A percentile compares a stretch with the other conserved stretches of the same genome.
Conservation (phyloP, 371 early-diverging fungal species). For the Apophysomyces elegans region DNA sequence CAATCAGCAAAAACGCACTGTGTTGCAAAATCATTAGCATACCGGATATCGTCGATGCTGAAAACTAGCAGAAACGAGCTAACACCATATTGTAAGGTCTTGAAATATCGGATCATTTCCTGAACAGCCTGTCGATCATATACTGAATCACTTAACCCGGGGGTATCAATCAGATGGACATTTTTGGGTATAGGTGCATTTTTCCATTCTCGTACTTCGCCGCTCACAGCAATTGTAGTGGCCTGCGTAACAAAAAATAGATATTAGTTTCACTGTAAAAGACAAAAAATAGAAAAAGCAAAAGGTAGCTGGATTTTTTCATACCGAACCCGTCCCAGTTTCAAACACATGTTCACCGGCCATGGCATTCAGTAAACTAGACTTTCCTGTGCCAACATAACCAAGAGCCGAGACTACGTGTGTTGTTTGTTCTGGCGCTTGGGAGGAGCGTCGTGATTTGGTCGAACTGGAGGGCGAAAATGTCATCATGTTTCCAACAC, state of each 20-base stretch:
- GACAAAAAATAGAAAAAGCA: too few species aligned
- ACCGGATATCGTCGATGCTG: slow-evolving; percentile 58
- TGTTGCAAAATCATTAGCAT: background rate
- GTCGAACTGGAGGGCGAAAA: slow-evolving; percentile 20
- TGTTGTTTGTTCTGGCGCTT: slow-evolving; percentile 28
- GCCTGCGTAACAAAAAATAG: slow-evolving; percentile 20
- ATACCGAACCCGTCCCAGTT: slow-evolving; percentile 44
- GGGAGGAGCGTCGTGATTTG: slow-evolving; percentile 19
- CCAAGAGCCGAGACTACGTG: slow-evolving; percentile 50
- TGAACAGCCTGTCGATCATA: slow-evolving; percentile 57
- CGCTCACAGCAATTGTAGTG: slow-evolving; percentile 36
- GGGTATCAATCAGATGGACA: slow-evolving; percentile 55
- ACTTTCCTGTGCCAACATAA: slow-evolving; percentile 53
- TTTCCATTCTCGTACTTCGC: slow-evolving; percentile 42
- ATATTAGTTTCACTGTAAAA: background rate
- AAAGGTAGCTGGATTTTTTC: background rate
- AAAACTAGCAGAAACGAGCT: slow-evolving; percentile 66
- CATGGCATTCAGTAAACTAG: slow-evolving; percentile 52
- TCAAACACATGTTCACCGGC: slow-evolving; percentile 47
- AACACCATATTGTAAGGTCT: slow-evolving; percentile 59
- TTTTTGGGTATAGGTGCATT: slow-evolving; percentile 31
- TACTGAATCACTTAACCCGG: slow-evolving; percentile 59
- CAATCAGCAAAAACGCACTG: background rate
- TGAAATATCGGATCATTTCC: slow-evolving; percentile 62
- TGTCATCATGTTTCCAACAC: slow-evolving; percentile 13